Conservation (phyloP, 2,329 filamentous ascomycete genomes). For the Aurifilum marmelostoma region DNA sequence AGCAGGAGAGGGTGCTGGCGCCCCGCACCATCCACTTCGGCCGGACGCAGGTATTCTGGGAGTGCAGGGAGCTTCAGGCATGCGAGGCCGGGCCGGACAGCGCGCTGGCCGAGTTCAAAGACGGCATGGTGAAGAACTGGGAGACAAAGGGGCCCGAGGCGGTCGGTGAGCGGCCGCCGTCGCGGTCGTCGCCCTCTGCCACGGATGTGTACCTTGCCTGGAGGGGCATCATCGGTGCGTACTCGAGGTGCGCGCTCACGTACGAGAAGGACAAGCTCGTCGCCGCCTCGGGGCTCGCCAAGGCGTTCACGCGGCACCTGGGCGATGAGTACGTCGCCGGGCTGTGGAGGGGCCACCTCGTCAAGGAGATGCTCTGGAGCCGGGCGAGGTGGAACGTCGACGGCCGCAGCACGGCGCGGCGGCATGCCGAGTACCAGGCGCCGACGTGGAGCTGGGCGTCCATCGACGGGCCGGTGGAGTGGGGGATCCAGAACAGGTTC, state of each 20-base stretch:
- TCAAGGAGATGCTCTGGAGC: slow-evolving; percentile 14
- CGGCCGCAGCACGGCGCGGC: background rate
- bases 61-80: slow-evolving; percentile 14
- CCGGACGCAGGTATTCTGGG: slow-evolving; percentile 12
- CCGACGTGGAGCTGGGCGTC: slow-evolving; percentile 28
- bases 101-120: background rate
- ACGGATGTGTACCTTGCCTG: background rate
- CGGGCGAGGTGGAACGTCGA: background rate
- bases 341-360: slow-evolving; percentile 5
- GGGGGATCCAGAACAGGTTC: slow-evolving; percentile 1
- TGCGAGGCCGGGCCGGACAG: slow-evolving; percentile 8
- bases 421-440: slow-evolving; percentile 16
- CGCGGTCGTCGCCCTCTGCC: background rate
- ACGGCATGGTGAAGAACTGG: background rate
- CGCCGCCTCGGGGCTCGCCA: slow-evolving; percentile 21
- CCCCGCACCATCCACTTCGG: slow-evolving; percentile 14
- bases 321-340: slow-evolving; percentile 15
- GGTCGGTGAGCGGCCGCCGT: background rate
- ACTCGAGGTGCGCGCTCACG: slow-evolving; percentile 2
- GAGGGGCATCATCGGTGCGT: background rate
- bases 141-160: slow-evolving; percentile 7
- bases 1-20: slow-evolving; percentile 13
- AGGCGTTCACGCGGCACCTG: slow-evolving; percentile 14
- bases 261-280: slow-evolving; percentile 24
- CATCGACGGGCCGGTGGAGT: slow-evolving; percentile 14